Percentiles rank a stretch among this genome's conserved stretches.
Conservation (phyloP, 306 rosid species). For the Dalbergia oliveri region DNA sequence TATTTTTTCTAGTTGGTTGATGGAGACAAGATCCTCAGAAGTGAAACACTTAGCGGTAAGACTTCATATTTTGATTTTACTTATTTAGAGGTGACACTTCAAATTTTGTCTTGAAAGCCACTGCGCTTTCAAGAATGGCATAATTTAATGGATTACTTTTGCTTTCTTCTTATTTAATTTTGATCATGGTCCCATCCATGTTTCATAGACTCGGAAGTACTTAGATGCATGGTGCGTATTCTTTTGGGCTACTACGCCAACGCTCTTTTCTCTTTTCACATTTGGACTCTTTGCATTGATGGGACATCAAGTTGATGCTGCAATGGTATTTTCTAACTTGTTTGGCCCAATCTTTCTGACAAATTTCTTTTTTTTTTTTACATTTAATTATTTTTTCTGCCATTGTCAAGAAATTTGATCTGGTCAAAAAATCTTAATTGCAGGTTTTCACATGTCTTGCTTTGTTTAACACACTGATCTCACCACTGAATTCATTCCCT, state of each 20-base stretch:
- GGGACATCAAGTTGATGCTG: slow-evolving; percentile 97
- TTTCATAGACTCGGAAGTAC: slow-evolving; percentile 86
- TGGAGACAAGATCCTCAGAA: slow-evolving; percentile 91
- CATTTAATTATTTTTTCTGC: slow-evolving; percentile 26
- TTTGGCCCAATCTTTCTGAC: slow-evolving; percentile 33
- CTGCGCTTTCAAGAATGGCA: slow-evolving; percentile 20
- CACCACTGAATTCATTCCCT: slow-evolving; percentile 95
- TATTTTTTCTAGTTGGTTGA: slow-evolving; percentile 90
- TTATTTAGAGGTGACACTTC: slow-evolving; percentile 24
- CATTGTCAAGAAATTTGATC: slow-evolving; percentile 46
- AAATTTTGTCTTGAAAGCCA: slow-evolving; percentile 14
- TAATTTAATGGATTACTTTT: slow-evolving; percentile 27
- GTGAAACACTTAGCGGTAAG: slow-evolving; percentile 86
- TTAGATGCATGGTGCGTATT: slow-evolving; percentile 99
- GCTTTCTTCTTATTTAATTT: slow-evolving; percentile 32
- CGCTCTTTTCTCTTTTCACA: slow-evolving; percentile 90
- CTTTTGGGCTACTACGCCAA: slow-evolving; percentile 98
- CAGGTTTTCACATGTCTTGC: slow-evolving; percentile 99
- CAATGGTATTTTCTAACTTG: slow-evolving; percentile 69
- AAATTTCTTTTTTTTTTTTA: slow-evolving; percentile 34
- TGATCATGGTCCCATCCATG: slow-evolving; percentile 43
- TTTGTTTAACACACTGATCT: slow-evolving; percentile 87
- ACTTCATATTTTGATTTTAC: slow-evolving; percentile 30
- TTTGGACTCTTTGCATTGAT: slow-evolving; percentile 86
- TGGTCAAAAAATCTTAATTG: slow-evolving; percentile 44